Evolutionary conservation across 2,329 filamentous ascomycete species (phyloP), one percentile per base, ranked within the genome.

Genomic region (Lasiodiplodia citricola): DNA sequence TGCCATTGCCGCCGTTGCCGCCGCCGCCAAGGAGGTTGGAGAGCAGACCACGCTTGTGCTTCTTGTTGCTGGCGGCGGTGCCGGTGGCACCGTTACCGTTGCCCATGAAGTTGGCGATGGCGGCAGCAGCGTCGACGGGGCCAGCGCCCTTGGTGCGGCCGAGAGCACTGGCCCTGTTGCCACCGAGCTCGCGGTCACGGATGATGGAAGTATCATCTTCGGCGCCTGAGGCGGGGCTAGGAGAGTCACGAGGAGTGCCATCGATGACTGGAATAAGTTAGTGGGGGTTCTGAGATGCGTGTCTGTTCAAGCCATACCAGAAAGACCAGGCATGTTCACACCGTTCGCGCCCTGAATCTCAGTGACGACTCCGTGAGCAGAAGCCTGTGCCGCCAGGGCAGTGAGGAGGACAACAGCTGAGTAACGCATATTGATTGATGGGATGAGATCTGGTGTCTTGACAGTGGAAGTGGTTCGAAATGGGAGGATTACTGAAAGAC

Each of bases 181-280:
- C 84, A 50, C 81, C 80, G 68, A 91, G 83, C 79, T 91, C 89
- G 14, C 81, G 79, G 70, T 86, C 79, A 47, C 89, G 87, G 79
- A 91, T 90, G 82, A 91, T 90, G 77, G 89, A 84, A n/a, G 90
- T 91, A 75, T 92, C 90, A 69, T 86, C 87, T 77, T 91, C 86
- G n/a, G 89, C 85, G 69, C 89, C 90, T 75, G 88, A 91, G 56
- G 77, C 71, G 73, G 89, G 87, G 73, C 81, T 82, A 63, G 86
- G 82, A 78, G 89, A 91, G 80, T 91, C 88, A 75, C 90, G 88
- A 63, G 89, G 90, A 70, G 89, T 91, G 74, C 88, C 89, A 70
- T 91, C 89, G 57, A 83, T 82, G 71, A 91, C 87, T 84, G 73
- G 64, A 35, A 28, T 21, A 66, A 65, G 68, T 76, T 68, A 73